A percentile compares a stretch with the other conserved stretches of the same genome.
phyloP scores from a whole-genome alignment of 1,284 basidiomycete species.

The Marasmius fiardii region DNA sequence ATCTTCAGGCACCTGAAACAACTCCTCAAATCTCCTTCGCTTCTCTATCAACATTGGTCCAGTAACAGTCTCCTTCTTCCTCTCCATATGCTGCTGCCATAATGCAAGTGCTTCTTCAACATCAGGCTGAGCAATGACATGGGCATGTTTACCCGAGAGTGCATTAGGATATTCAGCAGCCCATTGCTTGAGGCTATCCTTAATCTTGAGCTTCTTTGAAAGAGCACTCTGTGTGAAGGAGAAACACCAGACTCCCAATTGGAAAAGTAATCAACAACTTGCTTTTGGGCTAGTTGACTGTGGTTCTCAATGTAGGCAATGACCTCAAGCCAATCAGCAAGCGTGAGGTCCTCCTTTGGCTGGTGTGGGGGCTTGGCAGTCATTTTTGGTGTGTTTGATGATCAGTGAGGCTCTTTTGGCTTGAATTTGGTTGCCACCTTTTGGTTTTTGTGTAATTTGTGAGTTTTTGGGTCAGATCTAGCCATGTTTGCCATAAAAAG shows the following conservation, averaged over 20 bases:
- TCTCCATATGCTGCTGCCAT: slow-evolving; percentile 28
- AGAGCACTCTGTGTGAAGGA: slow-evolving; percentile 10
- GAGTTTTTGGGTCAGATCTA: too few relatives aligned
- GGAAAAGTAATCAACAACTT: slow-evolving; percentile 16
- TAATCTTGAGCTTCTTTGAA: background rate
- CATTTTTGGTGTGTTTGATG: background rate
- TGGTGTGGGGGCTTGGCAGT: background rate
- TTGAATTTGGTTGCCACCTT: too few relatives aligned
- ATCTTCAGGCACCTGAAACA: slow-evolving; percentile 16
- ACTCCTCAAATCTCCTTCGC: slow-evolving; percentile 23
- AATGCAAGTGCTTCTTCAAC: slow-evolving; percentile 27
- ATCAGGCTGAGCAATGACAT: slow-evolving; percentile 23
- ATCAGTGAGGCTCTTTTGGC: too few relatives aligned
- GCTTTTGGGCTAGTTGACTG: slow-evolving; percentile 8
- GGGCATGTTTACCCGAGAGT: slow-evolving; percentile 12
- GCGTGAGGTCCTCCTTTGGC: slow-evolving; percentile 12
- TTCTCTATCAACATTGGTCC: slow-evolving; percentile 29
- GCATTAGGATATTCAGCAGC: background rate
- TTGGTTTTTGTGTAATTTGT: too few relatives aligned
- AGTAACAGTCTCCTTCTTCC: slow-evolving; percentile 20
- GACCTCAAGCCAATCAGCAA: slow-evolving; percentile 17
- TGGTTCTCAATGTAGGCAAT: slow-evolving; percentile 15
- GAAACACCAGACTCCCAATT: slow-evolving; percentile 7
- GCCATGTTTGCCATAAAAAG: too few relatives aligned
- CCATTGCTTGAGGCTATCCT: slow-evolving; percentile 3